Percentiles rank a stretch among this genome's conserved stretches.
These are phyloP conservation scores for Stachybotrys echinatus DNA, from an alignment of 2,329 filamentous ascomycete species.

Conservation along the genomic window DNA sequence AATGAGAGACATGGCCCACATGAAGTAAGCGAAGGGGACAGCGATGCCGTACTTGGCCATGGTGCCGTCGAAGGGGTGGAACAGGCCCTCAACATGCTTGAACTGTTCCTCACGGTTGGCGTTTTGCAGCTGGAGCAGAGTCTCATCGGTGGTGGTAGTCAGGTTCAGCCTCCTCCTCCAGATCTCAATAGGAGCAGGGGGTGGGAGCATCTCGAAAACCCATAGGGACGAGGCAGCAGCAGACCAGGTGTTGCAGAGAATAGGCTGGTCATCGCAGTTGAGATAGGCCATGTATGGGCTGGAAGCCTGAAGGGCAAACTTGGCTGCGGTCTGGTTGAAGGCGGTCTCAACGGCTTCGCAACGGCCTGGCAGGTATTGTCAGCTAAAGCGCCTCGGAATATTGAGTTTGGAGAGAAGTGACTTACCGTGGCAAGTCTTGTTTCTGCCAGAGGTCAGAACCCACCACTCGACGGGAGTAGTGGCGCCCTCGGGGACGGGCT, in stretches of 20 bases:
- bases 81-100: constrained; percentile 53
- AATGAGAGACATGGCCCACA: constrained; percentile 62
- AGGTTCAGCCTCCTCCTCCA: constrained; percentile 64
- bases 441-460: constrained; percentile 67
- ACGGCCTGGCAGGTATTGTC: constrained; percentile 41
- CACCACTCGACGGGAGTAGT: constrained; percentile 70
- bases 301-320: constrained; percentile 56
- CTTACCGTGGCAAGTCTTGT: constrained; percentile 70
- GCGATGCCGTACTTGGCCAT: constrained; percentile 57
- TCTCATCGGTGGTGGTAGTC: constrained; percentile 60
- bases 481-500: constrained; percentile 52
- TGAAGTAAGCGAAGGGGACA: constrained; percentile 60
- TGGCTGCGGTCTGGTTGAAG: constrained; percentile 59
- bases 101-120: constrained; percentile 44
- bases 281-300: constrained; percentile 64
- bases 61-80: constrained; percentile 71
- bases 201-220: constrained; percentile 62
- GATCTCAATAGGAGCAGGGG: constrained; percentile 58
- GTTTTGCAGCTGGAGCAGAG: constrained; percentile 55
- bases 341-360: constrained; percentile 61
- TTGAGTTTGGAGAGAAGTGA: background rate
- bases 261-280: constrained; percentile 69
- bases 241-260: constrained; percentile 72
- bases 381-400: constrained; percentile 9
- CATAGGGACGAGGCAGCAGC: constrained; percentile 60